These are phyloP conservation scores for Carex pumila DNA, from an alignment of 176 grass and related monocot genomes.

Conservation along the genomic window DNA sequence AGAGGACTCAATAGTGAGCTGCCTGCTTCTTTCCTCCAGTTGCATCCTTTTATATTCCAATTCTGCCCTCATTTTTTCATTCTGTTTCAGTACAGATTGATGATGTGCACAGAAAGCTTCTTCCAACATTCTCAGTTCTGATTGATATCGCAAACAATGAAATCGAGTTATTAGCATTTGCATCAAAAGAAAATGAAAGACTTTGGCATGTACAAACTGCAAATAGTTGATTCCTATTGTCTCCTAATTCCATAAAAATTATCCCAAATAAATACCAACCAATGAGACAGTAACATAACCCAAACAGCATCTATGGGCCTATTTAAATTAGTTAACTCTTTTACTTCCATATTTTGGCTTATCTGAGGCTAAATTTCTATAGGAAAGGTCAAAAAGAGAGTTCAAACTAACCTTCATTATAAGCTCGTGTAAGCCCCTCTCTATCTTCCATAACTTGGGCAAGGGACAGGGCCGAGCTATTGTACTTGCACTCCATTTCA, in stretches of 20 bases:
- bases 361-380: background rate
- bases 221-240: background rate
- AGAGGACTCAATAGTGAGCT: slow-evolving; percentile 58
- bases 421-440: slow-evolving; percentile 51
- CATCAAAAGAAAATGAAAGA: background rate
- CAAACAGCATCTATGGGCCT: background rate
- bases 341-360: background rate
- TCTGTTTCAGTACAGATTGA: slow-evolving; percentile 55
- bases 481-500: slow-evolving; percentile 69
- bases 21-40: slow-evolving; percentile 41
- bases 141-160: background rate
- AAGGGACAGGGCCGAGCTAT: slow-evolving; percentile 42
- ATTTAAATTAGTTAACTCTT: background rate
- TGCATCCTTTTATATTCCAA: slow-evolving; percentile 68
- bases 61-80: slow-evolving; percentile 64
- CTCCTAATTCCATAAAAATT: background rate
- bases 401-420: slow-evolving; percentile 56
- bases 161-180: background rate
- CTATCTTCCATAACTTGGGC: slow-evolving; percentile 43
- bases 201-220: background rate
- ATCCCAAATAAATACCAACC: background rate
- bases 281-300: background rate
- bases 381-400: background rate
- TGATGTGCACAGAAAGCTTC: slow-evolving; percentile 45
- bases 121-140: slow-evolving; percentile 74